Evolutionary conservation across 2,329 filamentous ascomycete species (phyloP), one percentile per base, ranked within the genome.

Genomic region (Fusarium albidum): DNA sequence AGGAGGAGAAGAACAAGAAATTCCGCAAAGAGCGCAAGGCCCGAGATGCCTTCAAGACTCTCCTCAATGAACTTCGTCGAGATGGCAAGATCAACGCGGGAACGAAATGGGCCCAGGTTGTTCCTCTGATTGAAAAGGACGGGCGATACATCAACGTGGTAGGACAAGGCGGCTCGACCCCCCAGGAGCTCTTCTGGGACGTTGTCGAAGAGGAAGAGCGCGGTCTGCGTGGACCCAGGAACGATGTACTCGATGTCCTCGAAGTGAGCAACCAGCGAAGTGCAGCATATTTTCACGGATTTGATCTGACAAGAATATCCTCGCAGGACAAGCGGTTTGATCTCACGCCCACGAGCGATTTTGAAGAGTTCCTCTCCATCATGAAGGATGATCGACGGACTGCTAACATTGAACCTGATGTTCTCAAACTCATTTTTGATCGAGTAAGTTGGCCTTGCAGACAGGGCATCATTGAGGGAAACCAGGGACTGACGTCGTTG

Each of bases 111-210:
- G 90, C 83, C 73, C 84, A 92, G 53, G 82, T 98, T 59, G 80
- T 89, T 62, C 85, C 89, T 1, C 71, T 89, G 40, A 83, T 99
- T 63, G 84, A 90, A 65, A 80, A 90, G 49, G 95, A 99, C 68
- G 83, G 88, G 40, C 90, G 93, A 62, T 98, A 96, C 74, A 82
- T 80, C 65, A 87, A 86, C 59, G 92, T 96, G 80, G 83, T 93
- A 54, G 93, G 92, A 44, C 91, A 96, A 69, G 76, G 84, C 52
- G 93, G 94, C 49, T 96, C 93, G 5, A 90, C 86, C 5, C 91
- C 95, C 12, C 82, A 96, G 61, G 92, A 98, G 68, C 80, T 99
- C 7, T 98, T 99, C 77, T 97, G 94, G 92, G 95, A 99, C 71
- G 80, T 93, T 40, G 82, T 98, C 21, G 95, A 98, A 71, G 92